Conservation (phyloP, 345 rosid genomes). For the Citrus sp. region DNA sequence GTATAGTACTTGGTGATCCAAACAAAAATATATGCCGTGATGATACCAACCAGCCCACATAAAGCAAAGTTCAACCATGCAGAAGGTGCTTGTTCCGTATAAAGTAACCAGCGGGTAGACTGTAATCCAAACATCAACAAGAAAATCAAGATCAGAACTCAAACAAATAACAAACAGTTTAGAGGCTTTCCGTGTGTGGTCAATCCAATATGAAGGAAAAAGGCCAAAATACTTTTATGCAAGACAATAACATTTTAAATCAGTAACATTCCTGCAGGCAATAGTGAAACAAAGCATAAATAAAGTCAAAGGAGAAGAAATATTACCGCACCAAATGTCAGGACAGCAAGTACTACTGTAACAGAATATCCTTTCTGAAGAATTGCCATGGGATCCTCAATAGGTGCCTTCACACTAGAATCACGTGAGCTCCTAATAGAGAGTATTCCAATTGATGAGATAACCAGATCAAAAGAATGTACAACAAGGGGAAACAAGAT, state of each 20-base stretch:
- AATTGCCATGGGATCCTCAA: slow-evolving; percentile 95
- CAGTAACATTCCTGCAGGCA: neutral
- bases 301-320: slow-evolving; percentile 12
- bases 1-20: slow-evolving; percentile 96
- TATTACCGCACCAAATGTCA: slow-evolving; percentile 85
- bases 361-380: slow-evolving; percentile 98
- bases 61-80: slow-evolving; percentile 96
- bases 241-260: neutral
- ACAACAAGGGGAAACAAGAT: slow-evolving; percentile 96
- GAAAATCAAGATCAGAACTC: slow-evolving; percentile 11
- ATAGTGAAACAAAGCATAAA: neutral
- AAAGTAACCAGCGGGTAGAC: slow-evolving; percentile 99
- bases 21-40: slow-evolving; percentile 90
- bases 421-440: slow-evolving; percentile 85
- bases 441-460: slow-evolving; percentile 87
- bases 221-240: neutral
- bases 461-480: slow-evolving; percentile 93
- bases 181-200: neutral
- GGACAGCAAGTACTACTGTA: slow-evolving; percentile 78
- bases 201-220: neutral
- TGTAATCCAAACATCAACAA: slow-evolving; percentile 29
- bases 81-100: slow-evolving; percentile 94
- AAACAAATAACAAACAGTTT: slow-evolving; percentile 3
- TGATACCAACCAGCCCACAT: slow-evolving; percentile 95
- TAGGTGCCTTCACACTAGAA: slow-evolving; percentile 61